Conservation (phyloP, 768 basidiomycete genomes). For the Leccinellum albellum region DNA sequence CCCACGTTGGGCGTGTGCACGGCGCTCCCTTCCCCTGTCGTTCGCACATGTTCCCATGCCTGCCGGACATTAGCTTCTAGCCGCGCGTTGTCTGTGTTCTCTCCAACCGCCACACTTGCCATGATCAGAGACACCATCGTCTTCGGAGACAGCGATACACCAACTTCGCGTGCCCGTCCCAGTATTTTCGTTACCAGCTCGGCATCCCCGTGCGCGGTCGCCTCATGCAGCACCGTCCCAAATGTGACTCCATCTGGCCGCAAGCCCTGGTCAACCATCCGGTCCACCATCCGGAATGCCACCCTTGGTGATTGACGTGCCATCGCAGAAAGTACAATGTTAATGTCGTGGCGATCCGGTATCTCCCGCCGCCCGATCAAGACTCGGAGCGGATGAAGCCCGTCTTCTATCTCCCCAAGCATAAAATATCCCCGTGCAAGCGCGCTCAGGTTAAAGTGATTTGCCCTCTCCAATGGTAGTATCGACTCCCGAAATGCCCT, state of each 20-base stretch:
- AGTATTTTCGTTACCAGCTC: conserved; percentile 44
- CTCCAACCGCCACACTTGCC: conserved; percentile 31
- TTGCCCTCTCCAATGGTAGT: conserved; percentile 43
- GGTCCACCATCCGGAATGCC: conserved; percentile 46
- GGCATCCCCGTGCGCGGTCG: conserved; percentile 42
- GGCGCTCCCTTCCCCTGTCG: conserved; percentile 33
- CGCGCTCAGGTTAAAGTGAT: conserved; percentile 52
- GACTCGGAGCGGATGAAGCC: conserved; percentile 44
- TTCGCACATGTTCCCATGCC: conserved; percentile 41
- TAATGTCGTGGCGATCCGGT: conserved; percentile 63
- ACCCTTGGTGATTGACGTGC: conserved; percentile 44
- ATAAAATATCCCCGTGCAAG: conserved; percentile 62
- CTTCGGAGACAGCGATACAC: conserved; percentile 43
- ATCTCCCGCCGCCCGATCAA: conserved; percentile 46
- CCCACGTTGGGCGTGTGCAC: conserved; percentile 47
- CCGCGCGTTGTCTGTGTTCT: conserved; percentile 24
- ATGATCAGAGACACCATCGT: conserved; percentile 48
- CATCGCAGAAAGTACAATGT: conserved; percentile 55
- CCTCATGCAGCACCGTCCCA: conserved; percentile 61
- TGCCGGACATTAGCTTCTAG: conserved; percentile 36
- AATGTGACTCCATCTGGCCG: conserved; percentile 52
- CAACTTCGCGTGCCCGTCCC: conserved; percentile 34
- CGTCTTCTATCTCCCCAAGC: conserved; percentile 44
- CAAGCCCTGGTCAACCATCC: conserved; percentile 48
- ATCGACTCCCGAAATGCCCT: conserved; percentile 40